Evolutionary conservation across 1,284 basidiomycete genomes (phyloP), one percentile per base, ranked within the genome.

Genomic region (Cystobasidium pallidum): DNA sequence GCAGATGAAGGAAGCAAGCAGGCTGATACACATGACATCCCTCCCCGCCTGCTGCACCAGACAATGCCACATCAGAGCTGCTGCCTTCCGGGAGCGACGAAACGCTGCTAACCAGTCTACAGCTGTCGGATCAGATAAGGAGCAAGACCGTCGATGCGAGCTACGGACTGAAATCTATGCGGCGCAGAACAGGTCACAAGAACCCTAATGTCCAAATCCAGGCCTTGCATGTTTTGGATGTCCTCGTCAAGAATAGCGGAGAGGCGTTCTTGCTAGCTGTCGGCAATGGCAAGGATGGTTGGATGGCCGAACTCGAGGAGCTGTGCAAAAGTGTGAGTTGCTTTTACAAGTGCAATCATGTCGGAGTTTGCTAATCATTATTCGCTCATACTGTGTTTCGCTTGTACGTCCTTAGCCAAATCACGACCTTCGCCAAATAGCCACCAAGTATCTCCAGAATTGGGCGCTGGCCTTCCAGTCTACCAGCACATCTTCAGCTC

Each of bases 161-260:
- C 80, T 88, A 91, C 74, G 91, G 95, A 1, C 91, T 94, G 88
- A 89, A 90, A 74, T 88, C 90, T 43, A 85, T 99, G 78, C 94
- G 94, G 82, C 86, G 88, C 41, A 86, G 95, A 49, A 83, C 99
- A 59, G 88, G 89, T 76, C 91, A 97, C 83, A 91, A 91, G 86
- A 99, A 99, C 81, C 94, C 94, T 1, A 96, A 98, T 73, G 75
- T 76, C 2, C 76, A 75, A 34, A 59, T 76, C 51, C 68, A 75
- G 47, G 63, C 78, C 13, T 52, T 77, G 43, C 36, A 58, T 43
- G 59, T 98, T 62, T 89, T 91, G 63, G 96, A 99, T 82, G 86
- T 90, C 13, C 96, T 93, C 78, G 87, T 99, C 82, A 99, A 99
- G 88, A 99, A 99, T 79, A 93, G 93, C 11, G 96, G 96, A 0